Conservation (phyloP, 148 eudicot species). For the Camellia sinensis region DNA sequence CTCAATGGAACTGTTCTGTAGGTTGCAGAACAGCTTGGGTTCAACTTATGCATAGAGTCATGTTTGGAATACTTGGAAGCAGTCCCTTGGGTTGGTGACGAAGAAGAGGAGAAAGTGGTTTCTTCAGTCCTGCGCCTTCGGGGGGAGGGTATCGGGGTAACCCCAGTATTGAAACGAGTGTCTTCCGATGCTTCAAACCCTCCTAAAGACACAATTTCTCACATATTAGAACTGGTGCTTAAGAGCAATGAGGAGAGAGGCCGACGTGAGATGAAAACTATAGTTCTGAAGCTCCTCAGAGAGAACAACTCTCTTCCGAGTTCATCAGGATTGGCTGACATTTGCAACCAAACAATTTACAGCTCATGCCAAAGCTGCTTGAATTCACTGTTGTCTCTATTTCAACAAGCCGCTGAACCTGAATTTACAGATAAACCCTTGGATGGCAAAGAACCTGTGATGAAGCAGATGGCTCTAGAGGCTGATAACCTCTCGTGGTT, state of each 20-base stretch:
- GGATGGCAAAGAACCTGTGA: constrained; percentile 41
- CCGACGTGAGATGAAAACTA: constrained; percentile 81
- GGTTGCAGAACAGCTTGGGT: constrained; percentile 81
- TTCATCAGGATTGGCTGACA: constrained; percentile 41
- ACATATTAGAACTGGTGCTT: constrained; percentile 75
- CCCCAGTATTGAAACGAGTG: constrained; percentile 73
- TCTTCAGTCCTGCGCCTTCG: constrained; percentile 66
- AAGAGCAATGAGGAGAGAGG: constrained; percentile 83
- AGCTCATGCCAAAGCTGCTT: constrained; percentile 58
- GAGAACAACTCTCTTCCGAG: constrained; percentile 54
- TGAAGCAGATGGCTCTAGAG: constrained; percentile 63
- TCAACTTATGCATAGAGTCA: constrained; percentile 55
- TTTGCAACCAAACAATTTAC: constrained; percentile 66
- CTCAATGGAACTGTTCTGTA: constrained; percentile 24
- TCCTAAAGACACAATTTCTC: constrained; percentile 72
- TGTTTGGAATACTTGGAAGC: constrained; percentile 92
- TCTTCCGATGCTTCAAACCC: constrained; percentile 52
- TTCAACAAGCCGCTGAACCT: constrained; percentile 51
- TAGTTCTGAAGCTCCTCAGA: constrained; percentile 79
- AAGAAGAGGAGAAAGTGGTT: constrained; percentile 92
- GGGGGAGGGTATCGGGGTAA: constrained; percentile 49
- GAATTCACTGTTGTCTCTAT: constrained; percentile 42
- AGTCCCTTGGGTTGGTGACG: constrained; percentile 96
- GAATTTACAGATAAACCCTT: constrained; percentile 27
- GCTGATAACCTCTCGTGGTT: constrained; percentile 88